Evolutionary conservation across 345 rosid genomes (phyloP).

Genomic region (Eutrema japonicum): DNA sequence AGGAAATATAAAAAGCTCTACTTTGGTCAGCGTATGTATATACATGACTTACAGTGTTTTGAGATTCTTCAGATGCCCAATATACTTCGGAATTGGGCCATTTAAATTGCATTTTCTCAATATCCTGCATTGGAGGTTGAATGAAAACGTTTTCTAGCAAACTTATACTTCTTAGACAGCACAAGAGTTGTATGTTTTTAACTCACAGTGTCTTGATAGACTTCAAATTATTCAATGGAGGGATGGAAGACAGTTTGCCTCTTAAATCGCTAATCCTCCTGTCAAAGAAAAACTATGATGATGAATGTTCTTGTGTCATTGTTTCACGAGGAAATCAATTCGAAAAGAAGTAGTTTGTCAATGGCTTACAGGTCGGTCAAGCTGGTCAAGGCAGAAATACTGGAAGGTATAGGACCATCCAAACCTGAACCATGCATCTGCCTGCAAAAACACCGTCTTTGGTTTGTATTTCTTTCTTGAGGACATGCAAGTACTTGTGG

Average conservation of each 20-base stretch:
- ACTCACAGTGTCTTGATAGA: constrained; percentile 83
- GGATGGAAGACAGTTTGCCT: constrained; percentile 64
- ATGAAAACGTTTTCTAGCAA: constrained; percentile 11
- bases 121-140: constrained; percentile 52
- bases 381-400: constrained; percentile 60
- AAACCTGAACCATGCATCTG: constrained; percentile 76
- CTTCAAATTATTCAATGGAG: constrained; percentile 51
- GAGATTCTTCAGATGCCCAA: constrained; percentile 62
- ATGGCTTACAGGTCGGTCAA: constrained; percentile 74
- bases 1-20: not conserved
- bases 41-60: constrained; percentile 67
- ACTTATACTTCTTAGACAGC: not conserved
- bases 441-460: constrained; percentile 49
- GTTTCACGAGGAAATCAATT: not conserved
- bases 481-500: not conserved
- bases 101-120: constrained; percentile 64
- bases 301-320: constrained; percentile 13
- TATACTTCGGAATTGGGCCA: constrained; percentile 66
- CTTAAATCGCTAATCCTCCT: constrained; percentile 85
- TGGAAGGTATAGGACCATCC: constrained; percentile 80
- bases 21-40: not conserved
- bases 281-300: constrained; percentile 8
- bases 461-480: constrained; percentile 1
- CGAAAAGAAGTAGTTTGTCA: constrained; percentile 21
- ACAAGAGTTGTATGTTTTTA: constrained; percentile 7